Evolutionary conservation across 371 early-diverging fungal species (phyloP), one percentile per base, ranked within the genome.

Genomic region (Actinomortierella wolfii): DNA sequence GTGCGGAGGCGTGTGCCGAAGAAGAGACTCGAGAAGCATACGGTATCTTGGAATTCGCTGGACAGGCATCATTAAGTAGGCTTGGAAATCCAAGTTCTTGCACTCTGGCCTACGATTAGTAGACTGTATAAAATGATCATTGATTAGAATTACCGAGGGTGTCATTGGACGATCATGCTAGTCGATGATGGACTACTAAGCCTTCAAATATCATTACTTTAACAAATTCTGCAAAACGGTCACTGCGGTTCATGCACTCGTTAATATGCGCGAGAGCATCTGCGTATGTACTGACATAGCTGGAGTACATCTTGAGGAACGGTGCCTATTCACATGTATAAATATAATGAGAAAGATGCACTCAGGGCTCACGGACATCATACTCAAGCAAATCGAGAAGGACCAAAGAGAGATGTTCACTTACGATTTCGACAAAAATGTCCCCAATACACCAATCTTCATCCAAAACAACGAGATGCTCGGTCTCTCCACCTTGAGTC

Each of bases 1-100:
- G 40, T 61, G 76, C 0, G 51, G 57, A 3, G 83, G 76, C 0
- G 93, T 92, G 60, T 81, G 76, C 18, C 79, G 81, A 20, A 90
- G 76, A 40, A 94, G 73, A 28, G 86, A 82, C 57, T 88, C 86
- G 23, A 94, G 79, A 14, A 95, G 76, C 55, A 95, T 74, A 61
- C 78, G 80, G 81, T 94, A 94, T 15, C 94, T 86, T 34, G 92
- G 93, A 45, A 94, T 85, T 11, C 95, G 78, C 69, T 94, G 95
- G 44, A 94, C 88, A 5, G 95, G 95, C 29, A 93, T 73, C 51
- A 94, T 86, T 63, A 94, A 68, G 73, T 88, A 92, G 26, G 92
- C 81, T 55, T 90, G 89, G 47, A 94, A 84, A 56, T 79, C 80
- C 58, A 94, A 69, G n/a, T 76, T 79, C 47, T 76, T 78, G 67